A percentile compares a stretch with the other conserved stretches of the same genome.
Conservation (phyloP, 192 early-diverging fungal species). For the Podila epicladia region DNA sequence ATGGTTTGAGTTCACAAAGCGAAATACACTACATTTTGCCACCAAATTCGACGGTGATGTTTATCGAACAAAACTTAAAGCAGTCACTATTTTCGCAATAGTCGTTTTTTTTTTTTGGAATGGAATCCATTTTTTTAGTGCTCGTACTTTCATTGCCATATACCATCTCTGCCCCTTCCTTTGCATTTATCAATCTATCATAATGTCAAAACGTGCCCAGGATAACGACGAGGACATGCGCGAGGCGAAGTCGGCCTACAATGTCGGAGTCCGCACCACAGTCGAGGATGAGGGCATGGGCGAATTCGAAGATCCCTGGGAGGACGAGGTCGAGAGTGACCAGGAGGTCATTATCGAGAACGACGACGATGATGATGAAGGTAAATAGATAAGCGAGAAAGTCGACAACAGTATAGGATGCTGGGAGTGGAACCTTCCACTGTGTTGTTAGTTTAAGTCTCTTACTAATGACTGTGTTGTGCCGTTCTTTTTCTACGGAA, state of each 20-base stretch:
- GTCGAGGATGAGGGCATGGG: conserved; percentile 73
- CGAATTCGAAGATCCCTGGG: conserved; percentile 94
- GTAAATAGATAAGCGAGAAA: background rate
- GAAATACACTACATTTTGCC: too few species aligned
- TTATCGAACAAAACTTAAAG: background rate
- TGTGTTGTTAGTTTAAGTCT: too few species aligned
- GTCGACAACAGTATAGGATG: background rate
- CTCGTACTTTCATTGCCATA: conserved; percentile 1
- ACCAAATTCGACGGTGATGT: too few species aligned
- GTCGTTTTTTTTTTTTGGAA: conserved; percentile 16
- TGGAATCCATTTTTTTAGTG: background rate
- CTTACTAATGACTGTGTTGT: too few species aligned
- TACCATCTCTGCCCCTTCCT: background rate
- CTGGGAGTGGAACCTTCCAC: too few species aligned
- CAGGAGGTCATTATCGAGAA: conserved; percentile 72
- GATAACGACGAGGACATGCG: conserved; percentile 54
- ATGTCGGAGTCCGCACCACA: conserved; percentile 31
- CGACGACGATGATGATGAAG: conserved; percentile 51
- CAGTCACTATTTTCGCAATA: conserved; percentile 7
- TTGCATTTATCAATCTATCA: background rate
- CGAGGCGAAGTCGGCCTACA: conserved; percentile 47
- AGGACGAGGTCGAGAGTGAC: conserved; percentile 86
- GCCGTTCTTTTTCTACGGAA: too few species aligned
- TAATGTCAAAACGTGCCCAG: conserved; percentile 47
- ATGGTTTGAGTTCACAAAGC: background rate